These are phyloP conservation scores for Podila horticola DNA, from an alignment of 192 early-diverging fungal genomes.

Conservation along the genomic window DNA sequence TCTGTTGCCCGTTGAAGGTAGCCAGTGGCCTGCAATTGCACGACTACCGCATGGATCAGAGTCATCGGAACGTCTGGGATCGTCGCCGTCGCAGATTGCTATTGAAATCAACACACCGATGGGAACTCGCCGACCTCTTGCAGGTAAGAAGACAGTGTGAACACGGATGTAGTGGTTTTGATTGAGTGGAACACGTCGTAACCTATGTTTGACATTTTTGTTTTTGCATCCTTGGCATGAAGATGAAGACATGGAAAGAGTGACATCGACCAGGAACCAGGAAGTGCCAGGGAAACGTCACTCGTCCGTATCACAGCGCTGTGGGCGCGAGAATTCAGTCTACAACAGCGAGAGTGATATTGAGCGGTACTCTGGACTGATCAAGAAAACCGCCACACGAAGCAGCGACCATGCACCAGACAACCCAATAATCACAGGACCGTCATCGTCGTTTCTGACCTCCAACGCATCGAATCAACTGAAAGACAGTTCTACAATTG, in stretches of 20 bases:
- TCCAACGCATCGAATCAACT: neutral
- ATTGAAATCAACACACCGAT: neutral
- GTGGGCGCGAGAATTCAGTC: neutral
- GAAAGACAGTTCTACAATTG: neutral
- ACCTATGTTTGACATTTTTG: too few relatives aligned
- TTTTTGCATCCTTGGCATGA: too few relatives aligned
- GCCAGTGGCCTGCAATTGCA: neutral
- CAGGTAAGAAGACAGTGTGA: neutral
- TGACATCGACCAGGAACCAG: too few relatives aligned
- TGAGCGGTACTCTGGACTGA: conserved; percentile 22
- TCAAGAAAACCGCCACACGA: conserved; percentile 7
- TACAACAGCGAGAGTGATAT: conserved; percentile 10
- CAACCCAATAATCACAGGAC: neutral
- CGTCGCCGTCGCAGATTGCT: neutral
- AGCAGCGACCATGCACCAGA: neutral
- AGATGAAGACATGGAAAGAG: too few relatives aligned
- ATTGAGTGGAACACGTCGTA: too few relatives aligned
- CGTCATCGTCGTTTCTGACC: too few relatives aligned
- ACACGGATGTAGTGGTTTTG: too few relatives aligned
- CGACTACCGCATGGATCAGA: neutral
- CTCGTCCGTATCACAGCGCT: too few relatives aligned
- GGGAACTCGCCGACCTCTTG: neutral
- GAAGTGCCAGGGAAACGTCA: too few relatives aligned
- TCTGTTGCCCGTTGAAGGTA: too few relatives aligned
- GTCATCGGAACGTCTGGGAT: neutral